A percentile compares a stretch with the other conserved stretches of the same genome.
Evolutionary conservation across 1,139 yeast genomes (phyloP).

Genomic region (Lodderomyces oxycetoniae): DNA sequence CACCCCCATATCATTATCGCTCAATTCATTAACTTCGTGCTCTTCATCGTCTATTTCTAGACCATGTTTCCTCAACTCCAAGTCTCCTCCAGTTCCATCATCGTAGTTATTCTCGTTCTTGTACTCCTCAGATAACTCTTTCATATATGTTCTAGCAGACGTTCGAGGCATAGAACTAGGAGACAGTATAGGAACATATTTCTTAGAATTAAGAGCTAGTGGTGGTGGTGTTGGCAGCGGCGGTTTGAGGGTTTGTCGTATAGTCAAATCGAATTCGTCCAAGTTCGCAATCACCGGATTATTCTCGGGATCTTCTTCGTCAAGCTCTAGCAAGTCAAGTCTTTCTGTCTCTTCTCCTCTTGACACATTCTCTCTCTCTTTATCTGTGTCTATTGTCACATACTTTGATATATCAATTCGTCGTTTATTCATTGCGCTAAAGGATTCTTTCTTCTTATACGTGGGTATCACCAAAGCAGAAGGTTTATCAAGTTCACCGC

Average conservation of each 20-base stretch:
- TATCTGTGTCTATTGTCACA: neutral
- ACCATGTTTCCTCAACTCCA: neutral
- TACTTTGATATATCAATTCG: constrained; percentile 2
- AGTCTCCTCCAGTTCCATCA: constrained; percentile 11
- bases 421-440: neutral
- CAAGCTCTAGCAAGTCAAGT: constrained; percentile 9
- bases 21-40: constrained; percentile 17
- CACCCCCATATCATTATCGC: constrained; percentile 17
- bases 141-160: constrained; percentile 9
- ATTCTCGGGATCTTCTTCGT: constrained; percentile 18
- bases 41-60: constrained; percentile 4
- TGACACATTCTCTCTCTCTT: neutral
- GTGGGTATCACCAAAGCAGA: neutral
- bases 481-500: neutral
- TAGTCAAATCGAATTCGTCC: constrained; percentile 12
- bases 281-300: constrained; percentile 20
- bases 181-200: neutral
- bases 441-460: no score
- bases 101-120: constrained; percentile 12
- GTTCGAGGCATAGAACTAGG: neutral
- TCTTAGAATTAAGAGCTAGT: neutral
- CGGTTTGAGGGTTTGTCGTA: no score
- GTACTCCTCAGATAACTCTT: constrained; percentile 11
- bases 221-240: constrained; percentile 1
- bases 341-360: constrained; percentile 2